Percentiles rank a stretch among this genome's conserved stretches.
Evolutionary conservation across 1,284 basidiomycete species (phyloP).

Genomic region (Pyrrhoderma noxium): DNA sequence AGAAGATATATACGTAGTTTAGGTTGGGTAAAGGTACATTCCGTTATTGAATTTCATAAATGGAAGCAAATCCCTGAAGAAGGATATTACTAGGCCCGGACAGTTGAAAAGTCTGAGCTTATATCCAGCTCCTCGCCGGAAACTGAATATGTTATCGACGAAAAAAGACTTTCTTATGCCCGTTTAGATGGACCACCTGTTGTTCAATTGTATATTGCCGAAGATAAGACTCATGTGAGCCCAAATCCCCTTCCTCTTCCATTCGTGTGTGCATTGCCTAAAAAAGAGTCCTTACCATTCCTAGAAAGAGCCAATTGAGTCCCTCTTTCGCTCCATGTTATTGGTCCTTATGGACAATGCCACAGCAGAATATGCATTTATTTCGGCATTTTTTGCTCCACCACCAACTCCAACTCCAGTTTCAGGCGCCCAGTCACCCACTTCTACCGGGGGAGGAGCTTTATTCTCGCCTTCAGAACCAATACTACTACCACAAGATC

Average conservation of each 20-base stretch:
- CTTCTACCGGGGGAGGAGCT: slow-evolving; percentile 1
- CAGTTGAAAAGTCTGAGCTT: slow-evolving; percentile 54
- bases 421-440: neutral
- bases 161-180: slow-evolving; percentile 56
- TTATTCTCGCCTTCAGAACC: slow-evolving; percentile 22
- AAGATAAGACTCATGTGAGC: slow-evolving; percentile 76
- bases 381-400: slow-evolving; percentile 73
- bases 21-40: slow-evolving; percentile 61
- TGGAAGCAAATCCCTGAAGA: neutral
- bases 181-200: slow-evolving; percentile 74
- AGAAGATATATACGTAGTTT: slow-evolving; percentile 83
- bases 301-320: slow-evolving; percentile 80
- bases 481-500: slow-evolving; percentile 29
- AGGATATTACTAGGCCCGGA: slow-evolving; percentile 40
- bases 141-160: slow-evolving; percentile 35
- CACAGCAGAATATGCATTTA: slow-evolving; percentile 83
- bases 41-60: neutral
- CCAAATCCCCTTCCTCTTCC: neutral
- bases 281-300: neutral
- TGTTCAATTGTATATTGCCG: slow-evolving; percentile 78
- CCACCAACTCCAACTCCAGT: slow-evolving; percentile 21
- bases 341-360: slow-evolving; percentile 92
- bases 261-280: slow-evolving; percentile 5
- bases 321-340: slow-evolving; percentile 74
- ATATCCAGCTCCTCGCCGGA: slow-evolving; percentile 37